Conservation (phyloP, 2,329 filamentous ascomycete genomes). For the Exophiala spinifera region DNA sequence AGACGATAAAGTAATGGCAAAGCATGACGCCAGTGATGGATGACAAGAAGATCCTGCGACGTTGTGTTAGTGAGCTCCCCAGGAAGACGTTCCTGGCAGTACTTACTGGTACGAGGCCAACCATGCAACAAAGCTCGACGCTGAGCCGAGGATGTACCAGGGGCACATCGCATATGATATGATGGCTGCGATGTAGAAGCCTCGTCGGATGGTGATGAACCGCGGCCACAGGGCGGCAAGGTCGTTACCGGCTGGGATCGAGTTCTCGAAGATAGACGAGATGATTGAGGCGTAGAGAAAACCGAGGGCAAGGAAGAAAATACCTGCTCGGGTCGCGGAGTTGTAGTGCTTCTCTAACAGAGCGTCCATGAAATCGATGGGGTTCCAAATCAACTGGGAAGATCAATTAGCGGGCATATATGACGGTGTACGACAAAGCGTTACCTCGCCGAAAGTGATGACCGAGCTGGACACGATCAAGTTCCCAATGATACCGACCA, state of each 20-base stretch:
- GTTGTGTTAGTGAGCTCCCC: neutral
- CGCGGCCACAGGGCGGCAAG: constrained; percentile 40
- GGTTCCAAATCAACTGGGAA: constrained; percentile 2
- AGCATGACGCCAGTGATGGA: constrained; percentile 44
- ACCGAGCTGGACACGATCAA: neutral
- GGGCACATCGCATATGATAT: constrained; percentile 39
- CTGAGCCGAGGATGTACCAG: constrained; percentile 37
- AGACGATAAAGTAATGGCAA: constrained; percentile 43
- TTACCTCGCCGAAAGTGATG: neutral
- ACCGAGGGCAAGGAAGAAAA: constrained; percentile 42
- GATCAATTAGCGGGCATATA: neutral
- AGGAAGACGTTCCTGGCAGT: neutral
- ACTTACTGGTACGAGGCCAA: constrained; percentile 40
- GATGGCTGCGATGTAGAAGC: constrained; percentile 41
- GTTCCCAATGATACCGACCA: neutral
- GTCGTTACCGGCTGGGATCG: constrained; percentile 41
- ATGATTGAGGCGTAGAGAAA: constrained; percentile 47
- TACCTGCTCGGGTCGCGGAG: constrained; percentile 33
- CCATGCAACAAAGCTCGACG: constrained; percentile 40
- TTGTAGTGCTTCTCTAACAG: neutral
- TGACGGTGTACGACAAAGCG: neutral
- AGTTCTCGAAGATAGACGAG: constrained; percentile 45
- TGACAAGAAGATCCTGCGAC: constrained; percentile 17
- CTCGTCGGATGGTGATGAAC: constrained; percentile 41
- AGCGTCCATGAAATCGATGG: neutral